Conservation (phyloP, 208 protist species). For the Trypanosomatidae sp. region DNA sequence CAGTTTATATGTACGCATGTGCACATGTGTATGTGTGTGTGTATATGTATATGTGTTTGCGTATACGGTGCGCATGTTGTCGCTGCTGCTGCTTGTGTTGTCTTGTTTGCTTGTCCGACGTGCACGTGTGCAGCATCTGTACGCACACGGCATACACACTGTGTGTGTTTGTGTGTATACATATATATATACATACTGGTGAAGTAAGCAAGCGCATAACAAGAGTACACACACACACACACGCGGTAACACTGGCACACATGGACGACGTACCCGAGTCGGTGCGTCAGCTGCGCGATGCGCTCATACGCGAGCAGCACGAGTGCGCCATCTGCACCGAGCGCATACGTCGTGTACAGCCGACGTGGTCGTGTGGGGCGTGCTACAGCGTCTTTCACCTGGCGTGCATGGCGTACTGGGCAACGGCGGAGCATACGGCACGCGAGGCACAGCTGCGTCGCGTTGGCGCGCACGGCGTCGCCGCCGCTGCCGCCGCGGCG, state of each 20-base stretch:
- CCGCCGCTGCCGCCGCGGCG: no score
- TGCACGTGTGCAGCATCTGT: no score
- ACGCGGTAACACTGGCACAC: neutral
- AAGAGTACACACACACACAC: neutral
- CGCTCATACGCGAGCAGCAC: slow-evolving; percentile 33
- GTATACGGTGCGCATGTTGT: no score
- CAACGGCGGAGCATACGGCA: slow-evolving; percentile 22
- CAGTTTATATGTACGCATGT: no score
- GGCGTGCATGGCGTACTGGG: slow-evolving; percentile 47
- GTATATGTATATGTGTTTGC: no score
- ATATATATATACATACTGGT: no score
- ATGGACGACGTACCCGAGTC: slow-evolving; percentile 6
- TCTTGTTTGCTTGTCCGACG: no score
- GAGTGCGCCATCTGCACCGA: slow-evolving; percentile 69
- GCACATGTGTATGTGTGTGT: no score
- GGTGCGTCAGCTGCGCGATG: slow-evolving; percentile 18
- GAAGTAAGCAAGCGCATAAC: no score
- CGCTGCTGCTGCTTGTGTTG: no score
- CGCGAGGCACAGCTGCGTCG: slow-evolving; percentile 17
- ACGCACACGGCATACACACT: no score
- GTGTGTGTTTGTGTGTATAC: no score
- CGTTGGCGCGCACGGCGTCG: neutral
- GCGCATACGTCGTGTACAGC: slow-evolving; percentile 18
- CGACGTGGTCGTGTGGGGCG: slow-evolving; percentile 39
- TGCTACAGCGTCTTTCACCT: slow-evolving; percentile 75